Percentiles rank a stretch among this genome's conserved stretches.
phyloP scores from a whole-genome alignment of 495 filamentous ascomycete genomes.

The Aspergillus bridgeri region DNA sequence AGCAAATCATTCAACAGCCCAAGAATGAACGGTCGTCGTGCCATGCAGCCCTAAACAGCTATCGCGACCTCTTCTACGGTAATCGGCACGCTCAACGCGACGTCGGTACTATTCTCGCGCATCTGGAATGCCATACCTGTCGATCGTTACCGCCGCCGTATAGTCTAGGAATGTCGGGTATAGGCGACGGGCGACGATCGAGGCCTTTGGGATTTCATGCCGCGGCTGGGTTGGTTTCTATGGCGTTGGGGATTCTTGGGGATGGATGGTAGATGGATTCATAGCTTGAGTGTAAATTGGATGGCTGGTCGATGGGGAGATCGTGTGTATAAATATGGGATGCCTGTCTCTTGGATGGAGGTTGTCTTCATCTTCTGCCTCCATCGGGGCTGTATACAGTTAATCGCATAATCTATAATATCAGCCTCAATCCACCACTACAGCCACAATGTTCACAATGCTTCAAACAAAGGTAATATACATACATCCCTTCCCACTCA shows the following conservation, averaged over 20 bases:
- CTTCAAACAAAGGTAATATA: conserved; percentile 13
- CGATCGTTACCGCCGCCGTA: background rate
- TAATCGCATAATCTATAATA: too few species aligned
- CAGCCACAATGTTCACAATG: conserved; percentile 12
- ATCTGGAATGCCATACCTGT: background rate
- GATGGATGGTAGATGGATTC: background rate
- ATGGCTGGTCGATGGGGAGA: background rate
- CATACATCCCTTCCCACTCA: background rate
- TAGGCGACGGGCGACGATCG: background rate
- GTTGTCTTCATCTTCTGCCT: too few species aligned
- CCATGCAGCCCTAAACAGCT: background rate
- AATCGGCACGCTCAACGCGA: background rate
- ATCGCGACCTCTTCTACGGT: too few species aligned
- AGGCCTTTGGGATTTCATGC: too few species aligned
- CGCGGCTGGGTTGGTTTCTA: too few species aligned
- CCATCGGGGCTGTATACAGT: too few species aligned
- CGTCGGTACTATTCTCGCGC: background rate
- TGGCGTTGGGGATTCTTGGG: background rate
- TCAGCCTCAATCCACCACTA: too few species aligned
- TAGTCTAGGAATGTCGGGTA: background rate
- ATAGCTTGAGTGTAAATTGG: too few species aligned
- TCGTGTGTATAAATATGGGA: background rate
- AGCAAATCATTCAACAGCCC: background rate
- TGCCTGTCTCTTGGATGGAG: background rate
- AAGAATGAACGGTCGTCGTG: background rate